Base-by-base conservation (phyloP, 805 yeast species). In the Hanseniaspora lindneri region DNA sequence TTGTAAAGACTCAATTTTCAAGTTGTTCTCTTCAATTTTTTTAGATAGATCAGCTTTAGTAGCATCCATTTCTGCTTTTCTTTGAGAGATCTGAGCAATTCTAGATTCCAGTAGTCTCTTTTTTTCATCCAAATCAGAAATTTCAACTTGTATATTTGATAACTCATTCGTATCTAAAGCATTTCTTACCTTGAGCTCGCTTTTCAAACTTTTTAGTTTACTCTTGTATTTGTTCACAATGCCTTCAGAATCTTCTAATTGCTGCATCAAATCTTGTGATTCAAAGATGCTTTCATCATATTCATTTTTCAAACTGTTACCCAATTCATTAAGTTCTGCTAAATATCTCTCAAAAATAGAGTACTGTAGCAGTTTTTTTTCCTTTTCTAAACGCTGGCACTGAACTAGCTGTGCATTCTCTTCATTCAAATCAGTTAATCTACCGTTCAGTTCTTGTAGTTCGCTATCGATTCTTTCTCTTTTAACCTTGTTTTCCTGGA, bases 331-430 rank as follows among this genome's bases (percentile, higher is more conserved):
- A 23, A 85, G 65, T 35, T 76, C 80, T 39, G 68, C 70, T 48
- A 83, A 63, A 61, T 92, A 97, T 44, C 89, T 72, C 58, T 83
- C 92, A 58, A 77, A 78, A 9, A 88, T 64, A 29, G 81, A 77
- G 62, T 75, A 87, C 55, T 88, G 95, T 16, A 76, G 70, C 28
- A 79, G 73, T 58, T 85, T 82, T 54, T 82, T 76, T 50, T 74
- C 71, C 51, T 74, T 76, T 55, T 83, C 92, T 24, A 79, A 66
- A 19, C 67, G 68, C 57, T 84, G 94, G 60, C 70, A 86, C 46
- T 74, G 72, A 54, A 76, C 78, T 54, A 87, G 68, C 58, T 85
- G 94, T 49, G 74, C 73, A 50, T 80, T 80, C 60, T 92, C 97
- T 43, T 79, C 71, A 58, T 82, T 85, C 56, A 92, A 73, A 63